Conservation (phyloP, 2,329 filamentous ascomycete genomes). For the Cladophialophora bantiana region DNA sequence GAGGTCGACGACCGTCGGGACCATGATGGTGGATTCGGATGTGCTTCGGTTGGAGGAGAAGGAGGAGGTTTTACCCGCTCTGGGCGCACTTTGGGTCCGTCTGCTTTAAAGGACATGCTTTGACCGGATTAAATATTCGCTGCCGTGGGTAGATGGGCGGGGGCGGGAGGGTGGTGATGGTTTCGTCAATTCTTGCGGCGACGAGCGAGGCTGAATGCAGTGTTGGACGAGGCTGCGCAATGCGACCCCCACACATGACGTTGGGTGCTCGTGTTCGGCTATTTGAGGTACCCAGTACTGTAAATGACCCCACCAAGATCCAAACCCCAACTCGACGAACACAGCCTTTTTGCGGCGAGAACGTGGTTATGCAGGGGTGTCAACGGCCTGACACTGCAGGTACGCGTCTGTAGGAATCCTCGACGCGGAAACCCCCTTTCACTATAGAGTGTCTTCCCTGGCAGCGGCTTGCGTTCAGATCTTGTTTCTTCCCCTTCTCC, state of each 20-base stretch:
- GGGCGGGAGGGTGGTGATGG: neutral
- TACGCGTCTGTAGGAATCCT: neutral
- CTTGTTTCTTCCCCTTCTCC: neutral
- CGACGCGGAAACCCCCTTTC: neutral
- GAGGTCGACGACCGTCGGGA: conserved; percentile 35
- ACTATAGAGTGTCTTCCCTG: too few species aligned
- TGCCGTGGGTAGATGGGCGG: too few species aligned
- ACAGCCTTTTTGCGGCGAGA: too few species aligned
- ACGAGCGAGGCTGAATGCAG: neutral
- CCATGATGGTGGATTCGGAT: conserved; percentile 31
- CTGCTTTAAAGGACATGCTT: conserved; percentile 38
- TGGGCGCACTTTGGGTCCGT: conserved; percentile 38
- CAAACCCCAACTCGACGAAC: neutral
- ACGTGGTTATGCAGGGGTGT: neutral
- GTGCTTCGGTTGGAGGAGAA: conserved; percentile 18
- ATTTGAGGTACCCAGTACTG: too few species aligned
- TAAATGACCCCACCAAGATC: too few species aligned
- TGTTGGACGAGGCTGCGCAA: neutral
- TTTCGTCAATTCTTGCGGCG: neutral
- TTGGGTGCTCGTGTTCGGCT: neutral
- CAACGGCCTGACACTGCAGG: neutral
- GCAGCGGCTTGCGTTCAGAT: neutral
- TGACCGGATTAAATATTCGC: neutral
- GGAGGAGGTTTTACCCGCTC: conserved; percentile 35
- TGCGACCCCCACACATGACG: conserved; percentile 1